These are phyloP conservation scores for Sporormia fimetaria DNA, from an alignment of 495 filamentous ascomycete genomes.

Conservation along the genomic window DNA sequence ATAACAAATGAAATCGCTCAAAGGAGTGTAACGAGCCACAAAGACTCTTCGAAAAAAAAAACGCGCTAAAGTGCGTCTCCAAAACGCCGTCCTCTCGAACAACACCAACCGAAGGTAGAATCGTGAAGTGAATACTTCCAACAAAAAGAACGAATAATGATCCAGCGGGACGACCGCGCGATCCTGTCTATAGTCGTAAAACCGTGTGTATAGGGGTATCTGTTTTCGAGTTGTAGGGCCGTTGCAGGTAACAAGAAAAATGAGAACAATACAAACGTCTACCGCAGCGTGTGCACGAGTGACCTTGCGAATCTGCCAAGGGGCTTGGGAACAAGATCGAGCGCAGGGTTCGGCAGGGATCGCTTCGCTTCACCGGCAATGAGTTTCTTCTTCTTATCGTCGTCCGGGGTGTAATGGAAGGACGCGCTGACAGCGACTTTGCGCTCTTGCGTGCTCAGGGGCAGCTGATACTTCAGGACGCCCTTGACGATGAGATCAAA, in stretches of 20 bases:
- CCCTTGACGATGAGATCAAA: constrained; percentile 88
- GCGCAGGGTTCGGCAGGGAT: background rate
- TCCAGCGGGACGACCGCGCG: too few species aligned
- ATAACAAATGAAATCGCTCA: too few species aligned
- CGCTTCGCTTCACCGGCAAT: constrained; percentile 1
- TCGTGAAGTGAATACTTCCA: too few species aligned
- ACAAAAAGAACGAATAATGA: too few species aligned
- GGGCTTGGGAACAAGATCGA: constrained; percentile 9
- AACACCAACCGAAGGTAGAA: too few species aligned
- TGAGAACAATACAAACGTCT: constrained; percentile 2
- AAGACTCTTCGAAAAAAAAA: too few species aligned
- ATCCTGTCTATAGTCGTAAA: constrained; percentile 24
- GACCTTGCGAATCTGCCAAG: constrained; percentile 7
- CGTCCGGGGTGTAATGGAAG: constrained; percentile 21
- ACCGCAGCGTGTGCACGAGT: background rate
- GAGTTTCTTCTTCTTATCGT: constrained; percentile 18
- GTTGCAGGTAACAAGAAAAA: constrained; percentile 1
- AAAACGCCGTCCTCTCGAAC: too few species aligned
- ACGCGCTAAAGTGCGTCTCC: too few species aligned
- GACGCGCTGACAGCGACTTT: constrained; percentile 11
- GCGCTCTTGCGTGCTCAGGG: constrained; percentile 43
- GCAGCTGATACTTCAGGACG: constrained; percentile 77
- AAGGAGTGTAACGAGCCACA: too few species aligned
- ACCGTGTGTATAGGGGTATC: constrained; percentile 20
- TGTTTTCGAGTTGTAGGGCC: constrained; percentile 11